Evolutionary conservation across 1,284 basidiomycete species (phyloP).

Genomic region (Ganoderma lucidum): DNA sequence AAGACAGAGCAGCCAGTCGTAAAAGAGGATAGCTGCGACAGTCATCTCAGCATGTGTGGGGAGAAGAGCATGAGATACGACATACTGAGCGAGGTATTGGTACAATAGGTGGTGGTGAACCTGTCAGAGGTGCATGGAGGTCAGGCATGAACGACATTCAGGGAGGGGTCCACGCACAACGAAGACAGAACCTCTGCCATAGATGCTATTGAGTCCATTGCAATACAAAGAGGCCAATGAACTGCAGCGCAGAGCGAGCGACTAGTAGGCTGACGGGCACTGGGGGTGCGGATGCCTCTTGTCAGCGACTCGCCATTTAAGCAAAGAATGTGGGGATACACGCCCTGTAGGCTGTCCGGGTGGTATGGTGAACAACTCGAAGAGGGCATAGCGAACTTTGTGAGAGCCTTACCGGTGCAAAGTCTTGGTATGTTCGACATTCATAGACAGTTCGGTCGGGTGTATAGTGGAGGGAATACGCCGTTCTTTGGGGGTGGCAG

Average conservation of each 20-base stretch:
- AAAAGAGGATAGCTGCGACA: neutral
- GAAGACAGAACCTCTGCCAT: neutral
- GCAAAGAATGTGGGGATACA: neutral
- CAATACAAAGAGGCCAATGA: neutral
- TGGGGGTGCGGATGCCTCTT: neutral
- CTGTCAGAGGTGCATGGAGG: neutral
- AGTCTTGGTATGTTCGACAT: neutral
- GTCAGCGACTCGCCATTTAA: neutral
- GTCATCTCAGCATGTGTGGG: neutral
- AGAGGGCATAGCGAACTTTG: neutral
- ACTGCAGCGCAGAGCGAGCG: neutral
- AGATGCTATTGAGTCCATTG: neutral
- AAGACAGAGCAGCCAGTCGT: conserved; percentile 1
- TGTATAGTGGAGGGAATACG: neutral
- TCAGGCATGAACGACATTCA: neutral
- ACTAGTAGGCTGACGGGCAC: neutral
- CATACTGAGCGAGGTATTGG: neutral
- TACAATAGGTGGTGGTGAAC: neutral
- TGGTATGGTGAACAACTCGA: neutral
- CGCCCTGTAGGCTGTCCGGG: neutral
- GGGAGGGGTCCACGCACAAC: neutral
- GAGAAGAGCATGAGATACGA: neutral
- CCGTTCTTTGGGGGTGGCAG: neutral
- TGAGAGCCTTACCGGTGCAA: neutral
- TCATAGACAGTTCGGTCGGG: neutral